A percentile compares a stretch with the other conserved stretches of the same genome.
Conservation (phyloP, 1,284 basidiomycete genomes). For the Apiotrichum siamense region DNA sequence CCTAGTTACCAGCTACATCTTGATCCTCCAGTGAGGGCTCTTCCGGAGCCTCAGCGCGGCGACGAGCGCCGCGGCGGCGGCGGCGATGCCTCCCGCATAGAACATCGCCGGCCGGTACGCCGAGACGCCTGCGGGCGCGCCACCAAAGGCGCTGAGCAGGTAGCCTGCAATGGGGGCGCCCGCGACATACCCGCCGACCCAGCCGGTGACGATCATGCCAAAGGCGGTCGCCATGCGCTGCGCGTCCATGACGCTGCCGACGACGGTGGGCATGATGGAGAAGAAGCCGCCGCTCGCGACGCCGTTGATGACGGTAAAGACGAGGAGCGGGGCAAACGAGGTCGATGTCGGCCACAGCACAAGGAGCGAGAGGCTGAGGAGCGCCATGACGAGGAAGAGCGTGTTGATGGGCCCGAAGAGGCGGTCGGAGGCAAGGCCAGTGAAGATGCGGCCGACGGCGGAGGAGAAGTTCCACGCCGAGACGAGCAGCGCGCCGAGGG, state of each 20-base stretch:
- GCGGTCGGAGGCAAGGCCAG: conserved; percentile 24
- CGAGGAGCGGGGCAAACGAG: conserved; percentile 20
- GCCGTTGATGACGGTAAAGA: conserved; percentile 27
- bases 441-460: conserved; percentile 24
- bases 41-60: conserved; percentile 3
- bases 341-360: conserved; percentile 23
- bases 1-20: no score
- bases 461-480: conserved; percentile 29
- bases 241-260: conserved; percentile 17
- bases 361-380: conserved; percentile 20
- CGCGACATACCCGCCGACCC: conserved; percentile 25
- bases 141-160: conserved; percentile 23
- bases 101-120: conserved; percentile 31
- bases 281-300: conserved; percentile 27
- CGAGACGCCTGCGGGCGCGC: conserved; percentile 11
- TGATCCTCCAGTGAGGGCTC: conserved; percentile 3
- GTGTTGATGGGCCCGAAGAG: conserved; percentile 10
- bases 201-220: conserved; percentile 27
- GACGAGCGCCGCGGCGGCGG: conserved; percentile 1
- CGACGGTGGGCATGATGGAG: conserved; percentile 27
- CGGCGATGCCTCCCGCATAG: conserved; percentile 25
- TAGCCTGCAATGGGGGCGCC: conserved; percentile 30
- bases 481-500: conserved; percentile 28
- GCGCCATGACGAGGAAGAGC: conserved; percentile 3
- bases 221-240: conserved; percentile 22